phyloP scores from a whole-genome alignment of 1,139 yeast species.

The Zygoascus meyerae region DNA sequence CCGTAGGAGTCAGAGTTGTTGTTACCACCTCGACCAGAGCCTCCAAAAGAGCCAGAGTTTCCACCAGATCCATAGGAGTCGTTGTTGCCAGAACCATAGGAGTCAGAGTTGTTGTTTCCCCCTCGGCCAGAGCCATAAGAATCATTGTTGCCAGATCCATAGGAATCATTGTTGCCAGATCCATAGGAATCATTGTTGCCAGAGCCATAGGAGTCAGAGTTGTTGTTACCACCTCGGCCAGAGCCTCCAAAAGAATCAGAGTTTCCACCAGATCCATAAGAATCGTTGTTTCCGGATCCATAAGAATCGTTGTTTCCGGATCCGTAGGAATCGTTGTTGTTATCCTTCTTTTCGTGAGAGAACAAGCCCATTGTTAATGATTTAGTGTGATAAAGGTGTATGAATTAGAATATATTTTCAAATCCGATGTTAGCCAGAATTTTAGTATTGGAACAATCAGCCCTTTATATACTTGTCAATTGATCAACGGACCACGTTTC shows the following conservation, averaged over 20 bases:
- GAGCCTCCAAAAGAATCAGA: conserved; percentile 22
- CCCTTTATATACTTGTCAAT: too few relatives aligned
- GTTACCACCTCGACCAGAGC: conserved; percentile 14
- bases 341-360: conserved; percentile 15
- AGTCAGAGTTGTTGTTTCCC: conserved; percentile 15
- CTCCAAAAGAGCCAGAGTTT: conserved; percentile 15
- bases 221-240: too few relatives aligned
- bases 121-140: conserved; percentile 23
- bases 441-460: too few relatives aligned
- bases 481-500: too few relatives aligned
- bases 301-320: conserved; percentile 15
- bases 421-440: too few relatives aligned
- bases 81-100: conserved; percentile 19
- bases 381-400: not conserved
- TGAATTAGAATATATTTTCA: not conserved
- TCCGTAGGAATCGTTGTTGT: conserved; percentile 14
- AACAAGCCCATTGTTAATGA: conserved; percentile 14
- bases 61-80: conserved; percentile 22
- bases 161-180: conserved; percentile 17
- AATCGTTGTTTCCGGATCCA: conserved; percentile 20
- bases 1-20: conserved; percentile 16
- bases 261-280: conserved; percentile 25
- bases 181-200: conserved; percentile 10
- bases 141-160: conserved; percentile 19
- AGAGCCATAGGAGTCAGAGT: conserved; percentile 19